Conservation (phyloP, 208 protist genomes). For the Trypanosoma cruzi region DNA sequence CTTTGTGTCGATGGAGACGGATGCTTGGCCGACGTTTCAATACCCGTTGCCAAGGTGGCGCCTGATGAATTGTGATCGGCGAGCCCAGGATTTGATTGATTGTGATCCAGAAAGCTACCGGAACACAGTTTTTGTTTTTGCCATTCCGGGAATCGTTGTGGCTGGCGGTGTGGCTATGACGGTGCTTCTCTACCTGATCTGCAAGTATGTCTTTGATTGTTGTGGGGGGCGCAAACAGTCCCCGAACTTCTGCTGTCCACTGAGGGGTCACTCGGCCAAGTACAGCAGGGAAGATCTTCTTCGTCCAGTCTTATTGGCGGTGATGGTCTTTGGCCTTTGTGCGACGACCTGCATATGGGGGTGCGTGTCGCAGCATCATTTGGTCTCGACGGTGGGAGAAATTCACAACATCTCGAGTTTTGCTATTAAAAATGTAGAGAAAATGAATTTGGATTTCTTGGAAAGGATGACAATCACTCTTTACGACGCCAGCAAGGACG, state of each 20-base stretch:
- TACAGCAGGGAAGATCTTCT: constrained; percentile 50
- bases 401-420: background rate
- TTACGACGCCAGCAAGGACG: constrained; percentile 14
- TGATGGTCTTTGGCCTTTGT: constrained; percentile 25
- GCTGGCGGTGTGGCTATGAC: constrained; percentile 23
- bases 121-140: constrained; percentile 23
- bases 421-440: constrained; percentile 8
- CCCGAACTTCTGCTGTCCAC: constrained; percentile 50
- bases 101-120: constrained; percentile 33
- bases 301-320: constrained; percentile 32
- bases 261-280: constrained; percentile 26
- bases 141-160: constrained; percentile 25
- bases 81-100: constrained; percentile 2
- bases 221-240: constrained; percentile 45
- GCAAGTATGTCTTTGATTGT: constrained; percentile 47
- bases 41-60: constrained; percentile 24
- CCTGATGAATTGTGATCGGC: constrained; percentile 33
- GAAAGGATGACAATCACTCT: constrained; percentile 2
- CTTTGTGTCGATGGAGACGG: background rate
- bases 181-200: constrained; percentile 33
- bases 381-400: constrained; percentile 6
- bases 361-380: background rate
- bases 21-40: constrained; percentile 20
- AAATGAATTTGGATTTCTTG: background rate
- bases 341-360: constrained; percentile 36